Evolutionary conservation across 768 basidiomycete genomes (phyloP), one percentile per base, ranked within the genome.

Genomic region (Phaeotremella skinneri): DNA sequence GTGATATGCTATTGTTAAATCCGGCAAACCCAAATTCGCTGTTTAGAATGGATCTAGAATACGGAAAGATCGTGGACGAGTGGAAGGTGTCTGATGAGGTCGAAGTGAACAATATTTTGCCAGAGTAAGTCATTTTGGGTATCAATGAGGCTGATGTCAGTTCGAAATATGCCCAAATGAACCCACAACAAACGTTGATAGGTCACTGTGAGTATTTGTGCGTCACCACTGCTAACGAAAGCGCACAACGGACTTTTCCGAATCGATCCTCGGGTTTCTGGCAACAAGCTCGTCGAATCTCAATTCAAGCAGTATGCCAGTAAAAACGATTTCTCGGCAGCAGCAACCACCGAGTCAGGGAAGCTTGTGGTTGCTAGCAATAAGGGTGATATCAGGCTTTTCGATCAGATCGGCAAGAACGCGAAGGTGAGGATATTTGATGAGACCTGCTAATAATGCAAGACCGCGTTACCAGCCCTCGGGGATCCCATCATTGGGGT

Each of bases 241-340:
- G 96, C 94, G 1, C 87, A 90, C 78, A 98, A 98, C 72, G 89
- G 91, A 7, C 81, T 99, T 48, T 99, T 97, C 88, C 88, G 92
- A 49, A 89, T 99, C 77, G 96, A 99, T 78, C 96, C 96, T 42
- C 91, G 96, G 59, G 80, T 97, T 1, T 85, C 87, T 3, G 93
- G 93, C 54, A 85, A 81, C 76, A 97, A 98, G 80, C 83, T 98
- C 76, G 94, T 97, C 58, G 89, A 97, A 62, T 86, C 84, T 67
- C 88, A 97, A 76, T 92, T 85, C 81, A 99, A 98, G 81, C 92
- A 97, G 74, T 99, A 99, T 76, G 85, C 84, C 48, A 84, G 85
- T 78, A 97, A 96, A 83, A 93, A 92, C 81, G 87, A 87, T 73
- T 99, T 99, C 78, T 96, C 91, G 0, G 88, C 90, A 7, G 85